Evolutionary conservation across 176 grass and related monocot genomes (phyloP).

Genomic region (Carex myosuroides): DNA sequence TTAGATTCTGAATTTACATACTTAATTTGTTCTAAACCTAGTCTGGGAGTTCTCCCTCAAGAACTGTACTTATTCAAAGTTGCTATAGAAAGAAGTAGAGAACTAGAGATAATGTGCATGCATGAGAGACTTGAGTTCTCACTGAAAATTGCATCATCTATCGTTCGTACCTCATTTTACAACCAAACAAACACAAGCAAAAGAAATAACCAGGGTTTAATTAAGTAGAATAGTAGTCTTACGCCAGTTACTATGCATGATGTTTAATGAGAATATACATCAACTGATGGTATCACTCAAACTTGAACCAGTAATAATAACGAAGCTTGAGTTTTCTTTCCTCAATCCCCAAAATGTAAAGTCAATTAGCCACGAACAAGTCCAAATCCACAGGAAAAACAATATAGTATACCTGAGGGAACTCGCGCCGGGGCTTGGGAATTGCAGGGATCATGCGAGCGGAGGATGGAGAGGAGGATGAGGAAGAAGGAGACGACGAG

Average conservation of each 20-base stretch:
- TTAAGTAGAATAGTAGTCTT: neutral
- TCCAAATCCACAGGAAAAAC: neutral
- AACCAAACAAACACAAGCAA: neutral
- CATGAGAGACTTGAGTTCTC: neutral
- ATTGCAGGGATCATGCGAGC: constrained; percentile 58
- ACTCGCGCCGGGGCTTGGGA: constrained; percentile 36
- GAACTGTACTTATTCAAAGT: neutral
- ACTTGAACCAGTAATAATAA: neutral
- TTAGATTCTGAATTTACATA: neutral
- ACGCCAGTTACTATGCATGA: neutral
- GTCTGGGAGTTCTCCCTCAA: neutral
- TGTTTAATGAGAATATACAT: neutral
- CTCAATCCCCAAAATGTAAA: neutral
- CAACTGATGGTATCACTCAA: neutral
- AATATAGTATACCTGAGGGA: constrained; percentile 17
- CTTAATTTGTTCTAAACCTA: neutral
- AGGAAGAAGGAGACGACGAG: constrained; percentile 40
- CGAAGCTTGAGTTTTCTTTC: neutral
- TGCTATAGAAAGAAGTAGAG: neutral
- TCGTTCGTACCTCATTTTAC: neutral
- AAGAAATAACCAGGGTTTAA: neutral
- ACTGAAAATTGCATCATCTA: neutral
- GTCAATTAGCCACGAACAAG: neutral
- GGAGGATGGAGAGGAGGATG: constrained; percentile 42
- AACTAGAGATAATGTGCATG: neutral